Percentiles rank a stretch among this genome's conserved stretches.
These are phyloP conservation scores for Pharus latifolius DNA, from an alignment of 176 grass and related monocot species.

Conservation along the genomic window DNA sequence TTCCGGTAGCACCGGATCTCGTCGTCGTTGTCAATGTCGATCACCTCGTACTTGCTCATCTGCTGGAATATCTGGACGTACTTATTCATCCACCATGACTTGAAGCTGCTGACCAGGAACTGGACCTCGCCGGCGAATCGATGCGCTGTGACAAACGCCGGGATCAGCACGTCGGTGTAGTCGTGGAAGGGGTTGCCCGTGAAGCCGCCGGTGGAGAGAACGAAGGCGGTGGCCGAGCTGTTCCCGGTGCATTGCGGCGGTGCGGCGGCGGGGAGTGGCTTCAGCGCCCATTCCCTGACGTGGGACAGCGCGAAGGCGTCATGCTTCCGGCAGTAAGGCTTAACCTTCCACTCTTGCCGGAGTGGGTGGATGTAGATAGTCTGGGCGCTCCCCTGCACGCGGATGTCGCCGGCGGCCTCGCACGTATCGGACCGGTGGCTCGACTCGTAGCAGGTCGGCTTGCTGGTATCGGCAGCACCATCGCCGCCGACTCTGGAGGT, in stretches of 20 bases:
- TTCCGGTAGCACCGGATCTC: conserved; percentile 59
- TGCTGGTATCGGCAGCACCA: background rate
- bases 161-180: conserved; percentile 85
- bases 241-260: conserved; percentile 37
- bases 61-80: conserved; percentile 51
- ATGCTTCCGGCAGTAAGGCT: conserved; percentile 56
- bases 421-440: conserved; percentile 56
- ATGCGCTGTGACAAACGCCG: conserved; percentile 51
- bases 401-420: conserved; percentile 45
- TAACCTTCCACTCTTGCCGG: conserved; percentile 33
- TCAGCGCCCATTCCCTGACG: conserved; percentile 49
- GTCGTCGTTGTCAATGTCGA: conserved; percentile 43
- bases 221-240: conserved; percentile 37
- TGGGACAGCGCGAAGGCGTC: conserved; percentile 23
- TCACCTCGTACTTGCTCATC: conserved; percentile 57
- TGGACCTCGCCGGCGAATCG: conserved; percentile 53
- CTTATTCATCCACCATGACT: conserved; percentile 65
- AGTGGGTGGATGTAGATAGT: conserved; percentile 21
- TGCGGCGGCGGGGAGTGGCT: background rate
- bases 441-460: conserved; percentile 39
- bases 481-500: background rate
- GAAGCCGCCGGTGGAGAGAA: conserved; percentile 53
- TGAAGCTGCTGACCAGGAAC: conserved; percentile 54
- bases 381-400: conserved; percentile 19
- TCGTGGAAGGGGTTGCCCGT: conserved; percentile 86